Evolutionary conservation across 306 rosid species (phyloP).

Genomic region (Pterocarpus santalinus): DNA sequence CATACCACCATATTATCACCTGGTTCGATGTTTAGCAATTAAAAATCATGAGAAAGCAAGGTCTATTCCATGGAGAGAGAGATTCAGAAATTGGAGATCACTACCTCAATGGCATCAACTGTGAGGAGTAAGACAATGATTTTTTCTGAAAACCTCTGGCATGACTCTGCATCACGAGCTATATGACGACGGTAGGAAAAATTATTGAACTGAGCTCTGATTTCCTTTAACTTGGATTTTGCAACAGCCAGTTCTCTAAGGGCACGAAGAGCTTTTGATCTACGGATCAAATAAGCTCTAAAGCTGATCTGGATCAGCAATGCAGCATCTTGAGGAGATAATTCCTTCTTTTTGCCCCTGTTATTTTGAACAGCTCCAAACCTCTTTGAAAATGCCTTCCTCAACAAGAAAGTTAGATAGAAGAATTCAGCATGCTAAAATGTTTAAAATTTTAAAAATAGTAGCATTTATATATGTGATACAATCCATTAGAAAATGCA

Average conservation of each 20-base stretch:
- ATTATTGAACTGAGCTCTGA: slow-evolving; percentile 79
- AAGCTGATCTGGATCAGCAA: slow-evolving; percentile 75
- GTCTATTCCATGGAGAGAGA: not conserved
- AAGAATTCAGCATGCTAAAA: slow-evolving; percentile 25
- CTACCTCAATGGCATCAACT: slow-evolving; percentile 90
- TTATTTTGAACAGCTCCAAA: slow-evolving; percentile 56
- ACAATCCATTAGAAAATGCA: not conserved
- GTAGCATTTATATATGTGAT: not conserved
- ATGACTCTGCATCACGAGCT: slow-evolving; percentile 73
- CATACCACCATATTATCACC: slow-evolving; percentile 8
- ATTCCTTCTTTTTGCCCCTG: slow-evolving; percentile 85
- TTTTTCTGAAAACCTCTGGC: slow-evolving; percentile 85
- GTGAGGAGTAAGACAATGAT: slow-evolving; percentile 91
- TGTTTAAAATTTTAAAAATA: not conserved
- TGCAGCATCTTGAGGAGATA: slow-evolving; percentile 93
- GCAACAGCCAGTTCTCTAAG: slow-evolving; percentile 85
- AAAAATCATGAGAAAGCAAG: slow-evolving; percentile 3
- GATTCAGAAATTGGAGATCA: slow-evolving; percentile 9
- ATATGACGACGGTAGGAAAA: slow-evolving; percentile 68
- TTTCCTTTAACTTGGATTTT: slow-evolving; percentile 85
- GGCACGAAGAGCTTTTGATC: slow-evolving; percentile 87
- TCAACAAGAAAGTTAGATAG: slow-evolving; percentile 39
- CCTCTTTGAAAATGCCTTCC: slow-evolving; percentile 84
- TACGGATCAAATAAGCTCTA: slow-evolving; percentile 76
- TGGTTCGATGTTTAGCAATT: slow-evolving; percentile 12